phyloP scores from a whole-genome alignment of 768 basidiomycete species.

The Lactifluus hygrophoroides region DNA sequence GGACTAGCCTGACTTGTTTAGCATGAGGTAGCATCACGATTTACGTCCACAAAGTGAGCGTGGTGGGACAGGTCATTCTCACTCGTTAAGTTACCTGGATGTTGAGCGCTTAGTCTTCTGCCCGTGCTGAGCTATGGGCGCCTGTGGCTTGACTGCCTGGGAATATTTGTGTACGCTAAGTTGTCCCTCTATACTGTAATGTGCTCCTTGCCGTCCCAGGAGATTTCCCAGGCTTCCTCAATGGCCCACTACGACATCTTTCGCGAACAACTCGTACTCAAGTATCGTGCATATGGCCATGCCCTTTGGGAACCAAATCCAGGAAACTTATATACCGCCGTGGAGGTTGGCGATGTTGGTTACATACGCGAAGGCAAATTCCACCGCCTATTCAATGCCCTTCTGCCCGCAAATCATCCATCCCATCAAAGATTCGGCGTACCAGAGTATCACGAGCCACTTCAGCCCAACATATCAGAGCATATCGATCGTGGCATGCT shows the following conservation, averaged over 20 bases:
- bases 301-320: slow-evolving; percentile 19
- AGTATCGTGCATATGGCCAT: not conserved
- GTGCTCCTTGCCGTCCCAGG: no score
- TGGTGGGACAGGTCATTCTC: no score
- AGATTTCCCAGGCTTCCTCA: no score
- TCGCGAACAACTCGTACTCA: not conserved
- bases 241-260: slow-evolving; percentile 8
- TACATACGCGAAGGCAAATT: slow-evolving; percentile 17
- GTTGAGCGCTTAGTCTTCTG: no score
- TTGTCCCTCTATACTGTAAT: no score
- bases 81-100: no score
- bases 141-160: no score
- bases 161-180: no score
- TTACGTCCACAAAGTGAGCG: no score
- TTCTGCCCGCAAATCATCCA: not conserved
- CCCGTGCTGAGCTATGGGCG: no score
- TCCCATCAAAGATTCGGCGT: not conserved
- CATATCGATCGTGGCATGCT: not conserved
- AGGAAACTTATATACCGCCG: not conserved
- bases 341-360: slow-evolving; percentile 22
- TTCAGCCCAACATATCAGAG: not conserved
- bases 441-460: not conserved
- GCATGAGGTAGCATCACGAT: no score
- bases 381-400: slow-evolving; percentile 17
- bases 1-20: no score